Evolutionary conservation across 352 stramenopile genomes (phyloP).

Genomic region (Phytophthora foliorum): DNA sequence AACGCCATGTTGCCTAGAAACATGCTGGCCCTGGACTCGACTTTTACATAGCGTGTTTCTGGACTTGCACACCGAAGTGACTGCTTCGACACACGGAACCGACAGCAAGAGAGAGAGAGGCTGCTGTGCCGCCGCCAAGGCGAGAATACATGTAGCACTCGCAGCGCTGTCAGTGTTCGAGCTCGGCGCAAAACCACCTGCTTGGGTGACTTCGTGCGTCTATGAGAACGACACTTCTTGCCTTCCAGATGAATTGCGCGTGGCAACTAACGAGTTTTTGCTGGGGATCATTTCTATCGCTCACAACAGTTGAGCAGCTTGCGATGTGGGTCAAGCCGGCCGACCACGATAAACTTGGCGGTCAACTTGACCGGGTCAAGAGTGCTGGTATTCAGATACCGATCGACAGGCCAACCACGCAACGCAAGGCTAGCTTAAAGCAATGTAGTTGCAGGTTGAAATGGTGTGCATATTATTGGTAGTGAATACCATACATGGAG

Average conservation of each 20-base stretch:
- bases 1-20: slow-evolving; percentile 13
- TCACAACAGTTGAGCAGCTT: slow-evolving; percentile 1
- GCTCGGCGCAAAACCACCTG: slow-evolving; percentile 6
- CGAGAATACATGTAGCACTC: background rate
- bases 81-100: slow-evolving; percentile 8
- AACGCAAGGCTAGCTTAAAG: too few relatives aligned
- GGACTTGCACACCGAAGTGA: background rate
- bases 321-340: background rate
- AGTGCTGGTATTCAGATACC: too few relatives aligned
- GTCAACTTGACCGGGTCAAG: too few relatives aligned
- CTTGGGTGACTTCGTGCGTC: slow-evolving; percentile 10
- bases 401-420: too few relatives aligned
- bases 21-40: slow-evolving; percentile 10
- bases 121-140: too few relatives aligned
- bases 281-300: slow-evolving; percentile 25
- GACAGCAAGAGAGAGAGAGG: too few relatives aligned
- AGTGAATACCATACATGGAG: too few relatives aligned
- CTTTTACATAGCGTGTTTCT: slow-evolving; percentile 26
- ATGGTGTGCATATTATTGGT: too few relatives aligned
- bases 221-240: slow-evolving; percentile 10
- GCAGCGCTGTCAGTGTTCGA: background rate
- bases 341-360: background rate
- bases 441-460: too few relatives aligned
- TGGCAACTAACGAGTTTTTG: slow-evolving; percentile 6
- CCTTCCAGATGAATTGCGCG: slow-evolving; percentile 3